Percentiles rank a stretch among this genome's conserved stretches.
Evolutionary conservation across 2,329 filamentous ascomycete genomes (phyloP).

Genomic region (Scytalidium lignicola): DNA sequence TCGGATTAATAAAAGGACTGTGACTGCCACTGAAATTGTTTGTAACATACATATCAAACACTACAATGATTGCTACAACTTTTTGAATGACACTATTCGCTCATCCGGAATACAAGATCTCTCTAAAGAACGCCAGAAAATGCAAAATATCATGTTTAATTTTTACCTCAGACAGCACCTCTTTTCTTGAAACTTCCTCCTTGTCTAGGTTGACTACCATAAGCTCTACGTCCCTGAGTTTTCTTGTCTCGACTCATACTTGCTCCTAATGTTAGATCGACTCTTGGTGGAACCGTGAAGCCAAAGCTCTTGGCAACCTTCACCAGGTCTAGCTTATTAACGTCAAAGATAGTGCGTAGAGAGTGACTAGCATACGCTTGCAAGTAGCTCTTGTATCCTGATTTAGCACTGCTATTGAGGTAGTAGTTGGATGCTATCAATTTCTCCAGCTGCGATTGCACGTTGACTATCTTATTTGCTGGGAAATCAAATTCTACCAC

Average conservation of each 20-base stretch:
- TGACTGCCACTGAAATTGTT: too few relatives aligned
- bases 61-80: background rate
- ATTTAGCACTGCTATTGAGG: slow-evolving; percentile 78
- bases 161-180: slow-evolving; percentile 7
- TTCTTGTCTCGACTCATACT: slow-evolving; percentile 73
- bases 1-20: too few relatives aligned
- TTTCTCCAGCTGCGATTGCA: slow-evolving; percentile 88
- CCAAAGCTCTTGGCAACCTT: slow-evolving; percentile 84
- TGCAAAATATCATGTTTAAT: slow-evolving; percentile 1
- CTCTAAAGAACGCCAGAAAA: slow-evolving; percentile 2
- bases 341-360: slow-evolving; percentile 77
- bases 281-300: slow-evolving; percentile 69
- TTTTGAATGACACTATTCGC: background rate
- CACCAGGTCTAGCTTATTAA: slow-evolving; percentile 74
- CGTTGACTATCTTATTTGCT: slow-evolving; percentile 82
- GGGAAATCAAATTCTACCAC: slow-evolving; percentile 97
- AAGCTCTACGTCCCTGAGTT: slow-evolving; percentile 59
- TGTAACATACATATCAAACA: too few relatives aligned
- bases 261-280: slow-evolving; percentile 73
- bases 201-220: slow-evolving; percentile 75
- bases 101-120: background rate
- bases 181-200: slow-evolving; percentile 28
- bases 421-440: slow-evolving; percentile 96
- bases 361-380: slow-evolving; percentile 91
- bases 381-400: slow-evolving; percentile 82